Base-by-base conservation (phyloP, 371 early-diverging fungal genomes). In the Circinella umbellata region DNA sequence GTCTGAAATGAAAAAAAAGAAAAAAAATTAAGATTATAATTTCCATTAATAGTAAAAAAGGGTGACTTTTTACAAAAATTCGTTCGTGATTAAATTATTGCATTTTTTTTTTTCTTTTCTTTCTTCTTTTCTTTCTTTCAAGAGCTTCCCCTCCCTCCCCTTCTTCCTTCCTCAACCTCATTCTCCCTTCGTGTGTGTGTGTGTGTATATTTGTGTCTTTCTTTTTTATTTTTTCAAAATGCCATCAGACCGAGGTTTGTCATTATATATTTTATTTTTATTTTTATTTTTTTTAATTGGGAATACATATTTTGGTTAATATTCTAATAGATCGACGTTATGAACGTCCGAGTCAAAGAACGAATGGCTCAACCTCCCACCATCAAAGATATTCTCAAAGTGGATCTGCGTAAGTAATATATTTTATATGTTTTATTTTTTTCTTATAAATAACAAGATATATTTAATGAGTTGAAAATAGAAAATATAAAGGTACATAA, bases 201-300 rank as follows among this genome's bases (percentile, higher is more conserved):
- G 27, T 2, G 27, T 27, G 27, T 27, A 27, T 27, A 27, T 27
- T 27, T 42, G 42, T 42, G 42, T 51, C 8, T 13, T 13, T n/a
- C 15, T 51, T 51, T 51, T 15, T 13, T 51, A 4, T 51, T 51
- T 8, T 51, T 51, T 13, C 1, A 51, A 15, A 51, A 57, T 57
- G 57, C 57, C 57, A 57, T 57, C 57, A 18, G 57, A 57, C 27
- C 57, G 57, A 57, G 57, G 57, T 57, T 27, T 57, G 57, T n/a
- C 5, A 27, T 7, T 27, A 51, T 27, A 0, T 17, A 2, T 57
- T 57, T n/a, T 6, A 1, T 34, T 57, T n/a, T n/a, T 51, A 15
- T 13, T 51, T n/a, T 51, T 8, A 1, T 42, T 11, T 42, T 42
- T 9, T 42, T 11, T 11, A 42, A 9, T 42, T 42, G 6, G 6